A percentile compares a stretch with the other conserved stretches of the same genome.
These are phyloP conservation scores for Deuterostichococcus epilithicus DNA, from an alignment of 139 green algal species.

Conservation along the genomic window DNA sequence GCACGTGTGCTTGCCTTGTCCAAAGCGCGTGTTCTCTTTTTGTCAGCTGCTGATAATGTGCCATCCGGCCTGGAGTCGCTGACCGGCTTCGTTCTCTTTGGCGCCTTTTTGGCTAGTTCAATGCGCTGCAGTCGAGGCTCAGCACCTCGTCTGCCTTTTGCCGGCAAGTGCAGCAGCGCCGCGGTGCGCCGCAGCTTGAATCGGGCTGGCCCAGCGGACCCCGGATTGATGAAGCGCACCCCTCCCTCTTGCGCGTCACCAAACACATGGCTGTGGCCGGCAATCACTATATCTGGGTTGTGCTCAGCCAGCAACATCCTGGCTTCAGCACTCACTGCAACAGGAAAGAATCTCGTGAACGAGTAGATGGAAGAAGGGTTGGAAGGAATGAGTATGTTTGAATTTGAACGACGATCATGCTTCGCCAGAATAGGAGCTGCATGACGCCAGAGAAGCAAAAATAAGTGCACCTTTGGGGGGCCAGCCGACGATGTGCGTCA, in stretches of 20 bases:
- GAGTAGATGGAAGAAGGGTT: no score
- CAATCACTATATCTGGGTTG: constrained; percentile 30
- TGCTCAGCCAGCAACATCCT: constrained; percentile 10
- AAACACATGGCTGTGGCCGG: constrained; percentile 38
- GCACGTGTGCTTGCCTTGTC: no score
- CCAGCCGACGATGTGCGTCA: constrained; percentile 28
- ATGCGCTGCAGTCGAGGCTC: background rate
- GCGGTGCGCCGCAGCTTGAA: constrained; percentile 32
- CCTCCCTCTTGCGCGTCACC: background rate
- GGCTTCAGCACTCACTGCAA: constrained; percentile 7
- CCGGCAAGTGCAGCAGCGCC: constrained; percentile 21
- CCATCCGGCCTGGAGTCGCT: background rate
- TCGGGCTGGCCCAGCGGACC: constrained; percentile 31
- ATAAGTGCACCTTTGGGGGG: constrained; percentile 23
- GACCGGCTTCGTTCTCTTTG: no score
- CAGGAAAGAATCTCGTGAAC: no score
- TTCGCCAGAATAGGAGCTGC: no score
- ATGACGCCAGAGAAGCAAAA: no score
- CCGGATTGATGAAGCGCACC: constrained; percentile 28
- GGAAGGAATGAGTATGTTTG: constrained; percentile 1
- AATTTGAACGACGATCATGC: no score
- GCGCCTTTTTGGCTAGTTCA: background rate
- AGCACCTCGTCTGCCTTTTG: background rate
- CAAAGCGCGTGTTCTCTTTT: no score
- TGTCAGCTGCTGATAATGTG: background rate